Base-by-base conservation (phyloP, 495 filamentous ascomycete genomes). In the Bathelium albidoporum region DNA sequence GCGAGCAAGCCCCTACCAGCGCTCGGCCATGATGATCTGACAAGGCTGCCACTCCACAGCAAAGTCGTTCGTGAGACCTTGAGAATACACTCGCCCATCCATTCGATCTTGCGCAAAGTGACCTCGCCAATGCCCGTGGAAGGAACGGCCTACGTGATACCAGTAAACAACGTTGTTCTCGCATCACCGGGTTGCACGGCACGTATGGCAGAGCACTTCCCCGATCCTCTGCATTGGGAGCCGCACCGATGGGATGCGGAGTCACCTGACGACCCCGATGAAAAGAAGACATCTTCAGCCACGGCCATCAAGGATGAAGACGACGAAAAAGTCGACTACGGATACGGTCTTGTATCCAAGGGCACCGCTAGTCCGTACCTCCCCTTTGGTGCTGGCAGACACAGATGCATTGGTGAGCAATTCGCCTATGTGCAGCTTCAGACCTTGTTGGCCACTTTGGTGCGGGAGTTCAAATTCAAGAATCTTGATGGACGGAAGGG, bases 371-470 rank as follows among this genome's bases (percentile, higher is more conserved):
- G 87, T 58, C 92, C 94, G 1, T 98, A 97, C 76, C 80, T 98
- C 20, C 94, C 94, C 0, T 98, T 98, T 71, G 94, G 94, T 1
- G 94, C 91, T 0, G 94, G 94, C 4, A 80, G 94, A 60, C 94
- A 98, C 75, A 77, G 94, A 11, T 98, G 94, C 74, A 97, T 98
- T 70, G 94, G 94, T 55, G 94, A 97, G 77, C 91, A 96, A 70
- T 98, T 97, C 72, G 94, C 94, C 62, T 95, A 95, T 72, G 80
- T 96, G 65, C 93, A 98, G 74, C 79, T 98, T 53, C 84, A 85
- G 63, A 90, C 89, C 12, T 95, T 98, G 68, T 77, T 87, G 58
- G 89, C 87, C n/a, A 87, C 83, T 32, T 78, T 92, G 58, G 87
- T 96, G 55, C 79, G 92, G 41, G 68, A 83, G 39, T 87, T 96